Evolutionary conservation across 2,329 filamentous ascomycete genomes (phyloP), one percentile per base, ranked within the genome.

Genomic region (Exophiala phaeomuriformis): DNA sequence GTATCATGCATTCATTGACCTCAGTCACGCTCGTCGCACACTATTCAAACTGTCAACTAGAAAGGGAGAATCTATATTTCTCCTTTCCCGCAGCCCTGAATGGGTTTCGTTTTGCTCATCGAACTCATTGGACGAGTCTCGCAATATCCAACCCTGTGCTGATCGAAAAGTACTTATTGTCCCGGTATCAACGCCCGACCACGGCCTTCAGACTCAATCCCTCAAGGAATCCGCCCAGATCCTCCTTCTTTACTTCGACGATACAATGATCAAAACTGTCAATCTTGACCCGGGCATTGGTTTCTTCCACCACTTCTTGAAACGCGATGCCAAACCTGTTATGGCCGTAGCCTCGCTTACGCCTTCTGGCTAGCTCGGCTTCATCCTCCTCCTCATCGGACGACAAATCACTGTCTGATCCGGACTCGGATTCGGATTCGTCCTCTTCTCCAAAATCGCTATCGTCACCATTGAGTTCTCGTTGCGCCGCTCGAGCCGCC

Each of bases 241-340:
- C 93, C 67, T 97, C 93, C 74, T 95, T 96, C 71, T 85, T 85
- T n/a, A 98, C 91, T 69, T 98, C 93, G 44, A 97, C 90, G 5
- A 97, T 93, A 65, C 89, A 95, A 68, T 95, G 88, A 71, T 98
- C 93, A 65, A 98, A 98, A 69, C 88, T 94, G 71, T 98, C 93
- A 66, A 96, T 94, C 56, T 90, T 77, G 19, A 97, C 90, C 10
- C 90, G 75, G 0, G 91, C 88, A 55, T 85, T 93, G 10, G 91
- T 97, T 75, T 96, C 89, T 48, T 85, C 81, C 1, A 95, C 87
- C 0, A 97, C 93, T 66, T 95, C 90, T 68, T 96, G 90, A 69
- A 98, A 98, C 2, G 93, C 91, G 64, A 85, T 90, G 5, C 93
- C 93, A 65, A 98, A 98, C 47, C 86, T 82, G 71, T 97, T 98